Evolutionary conservation across 108 stramenopile species (phyloP).

Genomic region (Poteriospumella lacustris): DNA sequence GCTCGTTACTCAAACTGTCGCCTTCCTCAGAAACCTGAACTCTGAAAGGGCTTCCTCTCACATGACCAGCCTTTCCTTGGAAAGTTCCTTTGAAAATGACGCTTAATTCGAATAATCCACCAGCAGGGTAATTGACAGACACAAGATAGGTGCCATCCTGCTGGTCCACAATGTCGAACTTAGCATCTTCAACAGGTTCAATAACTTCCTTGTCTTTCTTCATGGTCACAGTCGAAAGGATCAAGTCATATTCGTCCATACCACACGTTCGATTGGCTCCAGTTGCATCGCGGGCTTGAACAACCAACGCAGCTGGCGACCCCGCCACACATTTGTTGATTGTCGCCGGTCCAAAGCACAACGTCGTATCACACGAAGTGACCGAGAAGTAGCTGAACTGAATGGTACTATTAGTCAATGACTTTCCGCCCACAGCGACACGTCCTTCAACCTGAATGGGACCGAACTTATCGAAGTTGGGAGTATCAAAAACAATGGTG

Average conservation of each 20-base stretch:
- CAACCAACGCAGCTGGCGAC: constrained; percentile 54
- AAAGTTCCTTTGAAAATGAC: constrained; percentile 71
- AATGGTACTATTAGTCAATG: constrained; percentile 59
- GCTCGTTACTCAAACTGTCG: constrained; percentile 35
- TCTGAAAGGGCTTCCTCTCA: constrained; percentile 65
- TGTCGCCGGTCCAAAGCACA: constrained; percentile 59
- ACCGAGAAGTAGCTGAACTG: constrained; percentile 65
- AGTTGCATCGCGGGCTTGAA: constrained; percentile 63
- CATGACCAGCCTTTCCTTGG: constrained; percentile 53
- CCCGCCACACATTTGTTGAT: constrained; percentile 45
- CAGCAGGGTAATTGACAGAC: constrained; percentile 44
- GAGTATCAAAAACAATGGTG: constrained; percentile 55
- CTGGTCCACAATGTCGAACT: constrained; percentile 34
- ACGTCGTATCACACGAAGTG: constrained; percentile 54
- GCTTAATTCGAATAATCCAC: constrained; percentile 53
- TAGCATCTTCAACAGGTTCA: constrained; percentile 11
- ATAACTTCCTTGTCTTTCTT: constrained; percentile 41
- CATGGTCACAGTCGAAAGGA: constrained; percentile 1
- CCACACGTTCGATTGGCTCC: constrained; percentile 62
- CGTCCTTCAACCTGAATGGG: constrained; percentile 59
- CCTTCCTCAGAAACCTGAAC: constrained; percentile 27
- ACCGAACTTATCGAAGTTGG: constrained; percentile 60
- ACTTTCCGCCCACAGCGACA: constrained; percentile 58
- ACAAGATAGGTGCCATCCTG: constrained; percentile 65
- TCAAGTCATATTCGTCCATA: constrained; percentile 65